Base-by-base conservation (phyloP, 345 rosid species). In the Passiflora organensis region DNA sequence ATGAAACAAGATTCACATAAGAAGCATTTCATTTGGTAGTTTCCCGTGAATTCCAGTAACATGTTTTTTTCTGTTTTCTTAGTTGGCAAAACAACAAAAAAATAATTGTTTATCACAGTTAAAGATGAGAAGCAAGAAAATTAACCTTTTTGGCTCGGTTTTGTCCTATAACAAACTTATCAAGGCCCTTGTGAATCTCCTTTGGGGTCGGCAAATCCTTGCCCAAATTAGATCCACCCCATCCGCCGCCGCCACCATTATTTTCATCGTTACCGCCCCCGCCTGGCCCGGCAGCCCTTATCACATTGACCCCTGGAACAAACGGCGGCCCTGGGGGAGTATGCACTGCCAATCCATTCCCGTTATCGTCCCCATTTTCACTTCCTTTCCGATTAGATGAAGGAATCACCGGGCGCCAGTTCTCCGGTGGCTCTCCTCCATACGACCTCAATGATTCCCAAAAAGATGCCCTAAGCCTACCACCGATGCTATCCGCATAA, bases 161-260 rank as follows among this genome's bases (percentile, higher is more conserved):
- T 80, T 91, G 95, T 34, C 98, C 96, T 59, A 88, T 84, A 22
- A 91, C 95, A 48, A 88, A 91, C 71, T 82, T 78, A 62, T 91
- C 95, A 53, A 88, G 90, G 47, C 87, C 93, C 68, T 81, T 71
- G 68, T 95, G 83, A 48, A 91, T 91, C 73, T 85, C 88, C 66
- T 84, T 91, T 1, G 98, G 98, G 15, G 89, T 85, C 37, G 96
- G 98, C 45, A 91, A 78, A 72, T 88, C 87, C 81, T 80, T 82
- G 17, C 96, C 98, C 48, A 91, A 55, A 69, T 78, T 82, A 46
- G 90, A 79, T 51, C 98, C 98, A 2, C 98, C 96, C 95, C 96
- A 84, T 45, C 83, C 78, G n/a, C n/a, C n/a, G n/a, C n/a, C n/a
- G 4, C 61, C 51, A 32, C 18, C 50, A 28, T 59, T 60, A 47